Percentiles rank a stretch among this genome's conserved stretches.
phyloP scores from a whole-genome alignment of 768 basidiomycete genomes.

The Boletus edulis region DNA sequence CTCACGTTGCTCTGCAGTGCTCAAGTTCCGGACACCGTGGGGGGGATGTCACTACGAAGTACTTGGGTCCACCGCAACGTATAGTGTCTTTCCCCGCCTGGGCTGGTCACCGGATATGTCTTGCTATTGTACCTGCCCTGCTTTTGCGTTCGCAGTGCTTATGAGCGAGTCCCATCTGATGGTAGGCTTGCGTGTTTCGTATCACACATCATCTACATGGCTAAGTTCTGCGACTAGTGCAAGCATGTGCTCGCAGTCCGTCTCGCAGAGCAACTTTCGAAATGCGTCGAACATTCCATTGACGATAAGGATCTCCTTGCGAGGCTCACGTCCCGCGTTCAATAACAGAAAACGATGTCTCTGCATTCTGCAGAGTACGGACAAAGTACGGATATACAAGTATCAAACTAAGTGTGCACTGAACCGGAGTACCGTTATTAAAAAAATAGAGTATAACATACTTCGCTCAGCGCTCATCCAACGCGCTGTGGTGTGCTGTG shows the following conservation, averaged over 20 bases:
- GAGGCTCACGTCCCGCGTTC: conserved; percentile 16
- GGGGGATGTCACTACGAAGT: conserved; percentile 65
- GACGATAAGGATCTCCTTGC: conserved; percentile 47
- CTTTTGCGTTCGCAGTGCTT: conserved; percentile 66
- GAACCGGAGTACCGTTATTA: conserved; percentile 15
- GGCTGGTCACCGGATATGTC: conserved; percentile 39
- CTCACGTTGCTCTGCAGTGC: conserved; percentile 40
- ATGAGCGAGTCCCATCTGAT: conserved; percentile 58
- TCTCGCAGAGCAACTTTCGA: conserved; percentile 54
- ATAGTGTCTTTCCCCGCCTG: conserved; percentile 53
- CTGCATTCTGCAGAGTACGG: neutral
- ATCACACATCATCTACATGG: neutral
- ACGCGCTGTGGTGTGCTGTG: conserved; percentile 6
- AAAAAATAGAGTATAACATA: conserved; percentile 30
- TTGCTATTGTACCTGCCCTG: conserved; percentile 73
- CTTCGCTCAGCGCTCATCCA: neutral
- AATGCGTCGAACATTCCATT: conserved; percentile 49
- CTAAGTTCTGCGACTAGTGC: conserved; percentile 47
- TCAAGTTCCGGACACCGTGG: conserved; percentile 58
- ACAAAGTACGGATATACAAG: conserved; percentile 6
- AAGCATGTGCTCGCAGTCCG: conserved; percentile 73
- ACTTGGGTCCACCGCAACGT: conserved; percentile 60
- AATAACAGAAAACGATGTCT: conserved; percentile 4
- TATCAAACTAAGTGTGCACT: conserved; percentile 13
- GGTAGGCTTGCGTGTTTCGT: conserved; percentile 38